phyloP scores from a whole-genome alignment of 2,329 filamentous ascomycete genomes.

The Alternaria brassicicola region DNA sequence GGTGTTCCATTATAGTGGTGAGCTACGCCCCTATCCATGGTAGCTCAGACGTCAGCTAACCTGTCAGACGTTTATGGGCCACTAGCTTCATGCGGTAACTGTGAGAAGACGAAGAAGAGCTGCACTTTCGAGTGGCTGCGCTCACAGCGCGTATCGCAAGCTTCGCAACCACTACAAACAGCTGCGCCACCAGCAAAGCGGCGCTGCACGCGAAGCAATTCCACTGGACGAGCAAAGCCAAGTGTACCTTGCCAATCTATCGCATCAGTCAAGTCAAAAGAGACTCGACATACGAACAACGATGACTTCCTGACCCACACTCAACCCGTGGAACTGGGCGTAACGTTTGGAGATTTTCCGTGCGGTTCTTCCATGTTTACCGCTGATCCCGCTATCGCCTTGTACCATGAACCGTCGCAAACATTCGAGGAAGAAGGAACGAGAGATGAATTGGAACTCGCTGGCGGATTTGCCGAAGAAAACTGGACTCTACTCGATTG shows the following conservation, averaged over 20 bases:
- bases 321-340: slow-evolving; percentile 24
- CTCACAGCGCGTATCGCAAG: slow-evolving; percentile 42
- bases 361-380: slow-evolving; percentile 24
- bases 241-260: slow-evolving; percentile 1
- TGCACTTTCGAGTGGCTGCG: slow-evolving; percentile 55
- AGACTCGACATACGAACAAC: neutral
- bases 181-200: slow-evolving; percentile 35
- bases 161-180: slow-evolving; percentile 27
- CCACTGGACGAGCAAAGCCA: slow-evolving; percentile 4
- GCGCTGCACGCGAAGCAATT: slow-evolving; percentile 35
- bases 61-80: slow-evolving; percentile 43
- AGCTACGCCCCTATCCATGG: slow-evolving; percentile 14
- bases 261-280: neutral
- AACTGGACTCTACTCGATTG: slow-evolving; percentile 17
- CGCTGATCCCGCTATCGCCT: slow-evolving; percentile 2
- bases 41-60: slow-evolving; percentile 22
- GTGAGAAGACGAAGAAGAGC: slow-evolving; percentile 52
- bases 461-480: slow-evolving; percentile 19
- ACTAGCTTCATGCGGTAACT: slow-evolving; percentile 50
- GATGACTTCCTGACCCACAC: slow-evolving; percentile 6
- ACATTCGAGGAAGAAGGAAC: neutral
- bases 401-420: slow-evolving; percentile 6
- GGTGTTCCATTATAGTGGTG: slow-evolving; percentile 46
- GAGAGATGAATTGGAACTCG: neutral
- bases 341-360: slow-evolving; percentile 41